Evolutionary conservation across 1,284 basidiomycete genomes (phyloP), one percentile per base, ranked within the genome.

Genomic region (Chalciporus sp.): DNA sequence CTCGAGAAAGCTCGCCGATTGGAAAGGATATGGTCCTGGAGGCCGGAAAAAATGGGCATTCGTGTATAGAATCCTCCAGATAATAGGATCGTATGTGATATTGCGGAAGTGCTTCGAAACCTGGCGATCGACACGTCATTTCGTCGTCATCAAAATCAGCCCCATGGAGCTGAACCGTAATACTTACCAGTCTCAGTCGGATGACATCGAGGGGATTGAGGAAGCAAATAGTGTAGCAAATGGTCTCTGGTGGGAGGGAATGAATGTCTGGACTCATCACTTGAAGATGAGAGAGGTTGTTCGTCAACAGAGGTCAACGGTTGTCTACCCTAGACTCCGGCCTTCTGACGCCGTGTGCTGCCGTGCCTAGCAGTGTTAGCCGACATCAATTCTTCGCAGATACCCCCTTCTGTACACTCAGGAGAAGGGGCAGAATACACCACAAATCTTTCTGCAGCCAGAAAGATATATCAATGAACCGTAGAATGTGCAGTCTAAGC

Each of bases 51-150:
- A 51, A 33, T 33, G 52, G 3, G 45, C 12, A 3, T 16, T 45
- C 16, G 60, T 1, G 31, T 65, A 66, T 28, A 53, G 3, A 19
- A 47, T 42, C 19, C 51, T 51, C 64, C 64, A 62, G 33, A 66
- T 2, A 8, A 33, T 27, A 1, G 47, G 33, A n/a, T 66, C 65
- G 2, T 28, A 5, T 17, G 53, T 16, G 48, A 65, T 54, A 29
- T 35, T 39, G 6, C 40, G 35, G 23, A 66, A 65, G 7, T 31
- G 20, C 48, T 41, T 65, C 28, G 53, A 64, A 4, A 65, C 60
- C 62, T 65, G 29, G 11, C 5, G 27, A 28, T 28, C 9, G 1
- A 12, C 7, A 31, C n/a, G n/a, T n/a, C n/a, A n/a, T n/a, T n/a
- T 31, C 4, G 17, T 17, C 20, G 16, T 7, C 11, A 14, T 23